phyloP scores from a whole-genome alignment of 805 yeast species.

The Yamadazyma insecticola region DNA sequence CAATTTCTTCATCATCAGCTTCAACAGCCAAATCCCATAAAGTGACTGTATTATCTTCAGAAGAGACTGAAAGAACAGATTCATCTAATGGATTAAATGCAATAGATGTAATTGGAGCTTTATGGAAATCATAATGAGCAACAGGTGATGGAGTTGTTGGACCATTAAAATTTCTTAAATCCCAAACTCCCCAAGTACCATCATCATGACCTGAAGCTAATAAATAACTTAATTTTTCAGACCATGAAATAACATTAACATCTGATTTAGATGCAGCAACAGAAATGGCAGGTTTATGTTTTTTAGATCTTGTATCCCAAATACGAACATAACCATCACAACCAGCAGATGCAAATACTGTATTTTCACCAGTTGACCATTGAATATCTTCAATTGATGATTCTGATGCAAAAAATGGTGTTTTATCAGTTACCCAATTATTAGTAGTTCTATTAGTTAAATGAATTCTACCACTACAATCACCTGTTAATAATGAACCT shows the following conservation, averaged over 20 bases:
- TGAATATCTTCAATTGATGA: slow-evolving; percentile 93
- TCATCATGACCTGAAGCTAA: slow-evolving; percentile 96
- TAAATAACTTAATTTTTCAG: slow-evolving; percentile 76
- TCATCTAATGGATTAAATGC: slow-evolving; percentile 95
- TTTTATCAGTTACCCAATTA: slow-evolving; percentile 81
- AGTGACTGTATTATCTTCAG: slow-evolving; percentile 95
- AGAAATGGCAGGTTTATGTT: slow-evolving; percentile 85
- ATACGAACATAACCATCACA: slow-evolving; percentile 87
- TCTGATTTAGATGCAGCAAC: slow-evolving; percentile 78
- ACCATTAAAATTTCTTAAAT: slow-evolving; percentile 75
- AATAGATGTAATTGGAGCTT: slow-evolving; percentile 87
- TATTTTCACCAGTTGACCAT: slow-evolving; percentile 89
- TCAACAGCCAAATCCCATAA: slow-evolving; percentile 98
- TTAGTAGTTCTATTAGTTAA: slow-evolving; percentile 72
- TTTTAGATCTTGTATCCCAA: slow-evolving; percentile 95
- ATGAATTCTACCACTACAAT: slow-evolving; percentile 76
- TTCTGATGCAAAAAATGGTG: slow-evolving; percentile 65
- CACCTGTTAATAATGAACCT: slow-evolving; percentile 87
- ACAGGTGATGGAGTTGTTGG: slow-evolving; percentile 67
- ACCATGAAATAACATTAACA: slow-evolving; percentile 96
- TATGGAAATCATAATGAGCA: slow-evolving; percentile 93
- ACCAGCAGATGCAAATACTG: slow-evolving; percentile 95
- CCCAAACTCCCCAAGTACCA: slow-evolving; percentile 98
- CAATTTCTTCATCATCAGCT: slow-evolving; percentile 96
- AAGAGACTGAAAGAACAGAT: slow-evolving; percentile 90